Conservation (phyloP, 2,329 filamentous ascomycete species). For the Myrmaecium sp. region DNA sequence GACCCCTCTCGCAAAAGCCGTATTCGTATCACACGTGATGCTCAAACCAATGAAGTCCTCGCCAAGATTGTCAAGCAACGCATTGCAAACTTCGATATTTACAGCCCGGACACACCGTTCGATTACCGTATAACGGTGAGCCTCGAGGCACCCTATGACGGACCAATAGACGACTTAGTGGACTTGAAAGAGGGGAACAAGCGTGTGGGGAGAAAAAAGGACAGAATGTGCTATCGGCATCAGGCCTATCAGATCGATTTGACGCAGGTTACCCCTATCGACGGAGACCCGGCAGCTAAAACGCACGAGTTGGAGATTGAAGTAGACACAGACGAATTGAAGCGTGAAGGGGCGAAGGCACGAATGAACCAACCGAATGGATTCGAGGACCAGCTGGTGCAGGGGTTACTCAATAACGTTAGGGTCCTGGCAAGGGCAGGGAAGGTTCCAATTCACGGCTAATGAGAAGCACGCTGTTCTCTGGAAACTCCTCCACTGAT, state of each 20-base stretch:
- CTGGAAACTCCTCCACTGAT: no score
- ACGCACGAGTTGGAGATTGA: constrained; percentile 75
- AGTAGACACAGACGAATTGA: constrained; percentile 43
- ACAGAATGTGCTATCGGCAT: constrained; percentile 81
- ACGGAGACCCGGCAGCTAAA: constrained; percentile 33
- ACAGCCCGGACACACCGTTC: constrained; percentile 58
- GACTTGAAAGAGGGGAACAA: constrained; percentile 23
- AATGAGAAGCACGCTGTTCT: no score
- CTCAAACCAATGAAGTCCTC: constrained; percentile 50
- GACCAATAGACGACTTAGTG: constrained; percentile 39
- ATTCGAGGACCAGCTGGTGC: constrained; percentile 49
- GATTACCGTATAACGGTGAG: constrained; percentile 91
- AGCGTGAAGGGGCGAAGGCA: constrained; percentile 47
- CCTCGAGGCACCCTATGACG: constrained; percentile 56
- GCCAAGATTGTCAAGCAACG: constrained; percentile 83
- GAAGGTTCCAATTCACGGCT: background rate
- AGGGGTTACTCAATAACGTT: constrained; percentile 60
- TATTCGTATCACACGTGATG: constrained; percentile 50
- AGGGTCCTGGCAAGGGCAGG: constrained; percentile 29
- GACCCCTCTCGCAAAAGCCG: constrained; percentile 9
- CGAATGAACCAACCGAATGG: constrained; percentile 28
- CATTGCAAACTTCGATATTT: constrained; percentile 76
- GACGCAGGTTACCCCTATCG: constrained; percentile 59
- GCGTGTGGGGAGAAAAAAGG: constrained; percentile 54
- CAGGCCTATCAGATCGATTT: constrained; percentile 74